Evolutionary conservation across 2,329 filamentous ascomycete species (phyloP).

Genomic region (Incumbomyces lentus): DNA sequence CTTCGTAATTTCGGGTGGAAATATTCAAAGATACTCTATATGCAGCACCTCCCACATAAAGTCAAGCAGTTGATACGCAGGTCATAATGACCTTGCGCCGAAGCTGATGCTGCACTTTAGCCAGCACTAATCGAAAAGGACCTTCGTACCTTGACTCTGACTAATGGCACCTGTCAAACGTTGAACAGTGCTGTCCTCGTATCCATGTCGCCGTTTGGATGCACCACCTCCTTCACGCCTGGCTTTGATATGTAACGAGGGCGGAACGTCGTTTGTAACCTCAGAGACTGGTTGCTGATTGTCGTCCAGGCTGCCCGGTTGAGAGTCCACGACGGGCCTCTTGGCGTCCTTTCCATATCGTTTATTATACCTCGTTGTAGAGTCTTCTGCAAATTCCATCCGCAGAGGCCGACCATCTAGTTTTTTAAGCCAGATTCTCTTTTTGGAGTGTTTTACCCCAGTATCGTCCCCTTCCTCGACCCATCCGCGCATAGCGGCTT

Average conservation of each 20-base stretch:
- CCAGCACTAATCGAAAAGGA: constrained; percentile 59
- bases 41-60: no score
- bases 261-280: constrained; percentile 19
- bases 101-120: no score
- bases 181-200: constrained; percentile 42
- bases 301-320: constrained; percentile 7
- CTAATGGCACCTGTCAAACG: constrained; percentile 72
- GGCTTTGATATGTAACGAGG: constrained; percentile 21
- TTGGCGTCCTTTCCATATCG: constrained; percentile 67
- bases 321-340: constrained; percentile 19
- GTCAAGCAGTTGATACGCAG: no score
- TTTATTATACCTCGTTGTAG: constrained; percentile 83
- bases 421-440: constrained; percentile 72
- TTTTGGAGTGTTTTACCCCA: constrained; percentile 45
- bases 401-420: constrained; percentile 71
- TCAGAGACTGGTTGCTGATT: constrained; percentile 13
- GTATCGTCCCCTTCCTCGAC: constrained; percentile 41
- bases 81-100: no score
- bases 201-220: constrained; percentile 24
- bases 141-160: constrained; percentile 67
- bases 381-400: constrained; percentile 88
- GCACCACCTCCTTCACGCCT: constrained; percentile 16
- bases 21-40: no score
- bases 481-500: constrained; percentile 70
- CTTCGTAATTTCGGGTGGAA: no score